Conservation (phyloP, 768 basidiomycete genomes). For the Clavaria fumosa region DNA sequence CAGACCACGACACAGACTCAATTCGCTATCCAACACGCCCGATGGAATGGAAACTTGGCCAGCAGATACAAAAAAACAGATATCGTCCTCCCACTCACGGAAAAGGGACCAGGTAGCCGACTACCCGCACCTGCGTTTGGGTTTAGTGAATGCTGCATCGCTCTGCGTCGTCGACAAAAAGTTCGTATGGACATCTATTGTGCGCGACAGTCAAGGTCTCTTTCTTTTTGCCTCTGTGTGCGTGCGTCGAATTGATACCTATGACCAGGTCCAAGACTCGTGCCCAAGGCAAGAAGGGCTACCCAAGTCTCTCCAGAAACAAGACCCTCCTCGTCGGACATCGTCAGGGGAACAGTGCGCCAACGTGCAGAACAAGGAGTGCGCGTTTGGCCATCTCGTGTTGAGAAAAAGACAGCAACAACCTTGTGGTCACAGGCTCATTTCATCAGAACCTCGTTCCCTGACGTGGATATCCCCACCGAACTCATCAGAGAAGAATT, state of each 20-base stretch:
- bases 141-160: slow-evolving; percentile 40
- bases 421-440: slow-evolving; percentile 52
- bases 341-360: slow-evolving; percentile 20
- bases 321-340: slow-evolving; percentile 21
- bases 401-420: too few species aligned
- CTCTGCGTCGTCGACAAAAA: slow-evolving; percentile 28
- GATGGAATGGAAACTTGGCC: slow-evolving; percentile 77
- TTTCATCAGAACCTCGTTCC: slow-evolving; percentile 54
- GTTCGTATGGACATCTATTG: slow-evolving; percentile 38
- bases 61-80: slow-evolving; percentile 27
- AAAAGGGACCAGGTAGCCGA: slow-evolving; percentile 12
- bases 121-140: slow-evolving; percentile 43
- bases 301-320: slow-evolving; percentile 47
- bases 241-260: too few species aligned
- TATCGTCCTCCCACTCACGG: slow-evolving; percentile 11
- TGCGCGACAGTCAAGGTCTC: slow-evolving; percentile 18
- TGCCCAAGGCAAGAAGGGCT: too few species aligned
- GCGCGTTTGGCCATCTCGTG: too few species aligned
- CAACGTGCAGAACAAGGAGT: slow-evolving; percentile 57
- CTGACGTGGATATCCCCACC: slow-evolving; percentile 60
- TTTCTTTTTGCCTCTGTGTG: too few species aligned
- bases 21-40: slow-evolving; percentile 11
- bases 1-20: background rate
- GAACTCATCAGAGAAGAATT: slow-evolving; percentile 48
- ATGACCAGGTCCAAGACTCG: too few species aligned